These are phyloP conservation scores for Trypanosoma congolense DNA, from an alignment of 208 protist genomes.

Conservation along the genomic window DNA sequence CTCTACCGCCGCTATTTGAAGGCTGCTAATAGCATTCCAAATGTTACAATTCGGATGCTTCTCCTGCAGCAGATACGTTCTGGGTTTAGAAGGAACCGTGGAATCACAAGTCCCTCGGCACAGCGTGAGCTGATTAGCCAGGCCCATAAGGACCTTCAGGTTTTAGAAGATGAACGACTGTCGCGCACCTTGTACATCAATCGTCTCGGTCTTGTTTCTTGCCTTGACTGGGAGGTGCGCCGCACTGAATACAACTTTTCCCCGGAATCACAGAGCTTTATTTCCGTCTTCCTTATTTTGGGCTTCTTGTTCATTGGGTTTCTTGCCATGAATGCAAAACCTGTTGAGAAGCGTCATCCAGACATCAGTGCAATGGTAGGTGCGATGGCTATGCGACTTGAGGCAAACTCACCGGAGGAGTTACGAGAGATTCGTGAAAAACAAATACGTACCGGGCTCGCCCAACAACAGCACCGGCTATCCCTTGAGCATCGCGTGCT, in stretches of 20 bases:
- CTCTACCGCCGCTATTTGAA: slow-evolving; percentile 88
- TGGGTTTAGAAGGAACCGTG: slow-evolving; percentile 67
- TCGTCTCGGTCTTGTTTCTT: slow-evolving; percentile 80
- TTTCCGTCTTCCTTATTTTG: slow-evolving; percentile 36
- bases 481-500: slow-evolving; percentile 74
- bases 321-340: slow-evolving; percentile 35
- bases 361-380: slow-evolving; percentile 81
- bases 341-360: slow-evolving; percentile 45
- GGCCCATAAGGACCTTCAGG: slow-evolving; percentile 74
- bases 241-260: slow-evolving; percentile 85
- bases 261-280: slow-evolving; percentile 52
- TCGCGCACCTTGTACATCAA: slow-evolving; percentile 88
- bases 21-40: slow-evolving; percentile 73
- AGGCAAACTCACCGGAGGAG: slow-evolving; percentile 70
- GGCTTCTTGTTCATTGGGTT: slow-evolving; percentile 34
- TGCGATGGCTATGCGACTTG: slow-evolving; percentile 77
- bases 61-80: slow-evolving; percentile 76
- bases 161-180: slow-evolving; percentile 80
- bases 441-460: slow-evolving; percentile 54
- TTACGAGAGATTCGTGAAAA: slow-evolving; percentile 42
- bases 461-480: slow-evolving; percentile 39
- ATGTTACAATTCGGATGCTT: slow-evolving; percentile 85
- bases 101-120: slow-evolving; percentile 60
- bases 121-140: slow-evolving; percentile 83
- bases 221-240: slow-evolving; percentile 85